Evolutionary conservation across 2,329 filamentous ascomycete species (phyloP).

Genomic region (Penicillium sp.): DNA sequence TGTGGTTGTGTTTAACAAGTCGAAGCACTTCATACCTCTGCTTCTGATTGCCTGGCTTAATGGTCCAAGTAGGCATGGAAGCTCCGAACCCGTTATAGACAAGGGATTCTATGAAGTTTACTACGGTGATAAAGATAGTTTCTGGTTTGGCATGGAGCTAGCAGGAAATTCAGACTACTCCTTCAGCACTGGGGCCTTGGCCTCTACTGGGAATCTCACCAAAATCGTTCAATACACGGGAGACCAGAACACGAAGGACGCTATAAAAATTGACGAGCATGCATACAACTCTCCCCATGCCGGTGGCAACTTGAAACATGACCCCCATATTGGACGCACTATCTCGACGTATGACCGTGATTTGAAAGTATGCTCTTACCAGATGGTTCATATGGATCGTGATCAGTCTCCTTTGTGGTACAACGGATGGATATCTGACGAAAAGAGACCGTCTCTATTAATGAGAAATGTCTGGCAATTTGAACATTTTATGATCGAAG

Average conservation of each 20-base stretch:
- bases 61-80: neutral
- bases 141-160: conserved; percentile 49
- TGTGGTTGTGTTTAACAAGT: conserved; percentile 47
- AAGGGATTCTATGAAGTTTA: conserved; percentile 38
- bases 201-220: conserved; percentile 30
- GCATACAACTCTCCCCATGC: neutral
- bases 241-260: neutral
- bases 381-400: conserved; percentile 43
- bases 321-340: neutral
- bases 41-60: neutral
- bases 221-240: neutral
- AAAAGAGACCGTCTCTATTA: neutral
- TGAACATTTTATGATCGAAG: neutral
- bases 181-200: conserved; percentile 40
- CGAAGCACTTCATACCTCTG: conserved; percentile 24
- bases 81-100: neutral
- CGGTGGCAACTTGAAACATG: neutral
- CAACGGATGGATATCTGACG: conserved; percentile 37
- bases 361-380: conserved; percentile 33
- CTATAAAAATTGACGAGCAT: neutral
- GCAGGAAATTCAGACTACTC: conserved; percentile 41
- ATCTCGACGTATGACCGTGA: neutral
- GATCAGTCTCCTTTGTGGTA: conserved; percentile 45
- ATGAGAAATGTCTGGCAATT: neutral
- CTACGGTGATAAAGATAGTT: conserved; percentile 49